Base-by-base conservation (phyloP, 768 basidiomycete species). In the Collybia sordida region DNA sequence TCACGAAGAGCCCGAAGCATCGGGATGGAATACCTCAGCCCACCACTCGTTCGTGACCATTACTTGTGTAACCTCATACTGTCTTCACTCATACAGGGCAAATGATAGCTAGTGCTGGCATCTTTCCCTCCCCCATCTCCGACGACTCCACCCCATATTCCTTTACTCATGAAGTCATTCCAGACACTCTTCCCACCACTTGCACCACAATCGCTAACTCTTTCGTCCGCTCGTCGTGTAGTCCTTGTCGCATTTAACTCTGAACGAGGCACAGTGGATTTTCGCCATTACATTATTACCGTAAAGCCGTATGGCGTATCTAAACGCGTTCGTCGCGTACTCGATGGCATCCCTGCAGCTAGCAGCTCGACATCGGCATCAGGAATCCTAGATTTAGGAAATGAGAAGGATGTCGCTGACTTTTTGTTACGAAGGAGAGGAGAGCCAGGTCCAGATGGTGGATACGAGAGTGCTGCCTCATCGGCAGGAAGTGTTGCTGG, bases 181-280 rank as follows among this genome's bases (percentile, higher is more conserved):
- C 97, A 98, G 67, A 87, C 91, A 24, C 74, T 99, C 52, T 99
- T 98, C 72, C 97, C 97, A 4, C 88, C 97, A 0, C 90, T 99
- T 41, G 78, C 90, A 9, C 91, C 91, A 1, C 79, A 89, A 59
- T 79, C 82, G 25, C 76, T 93, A 64, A 80, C 83, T 18, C 83
- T 93, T 44, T 88, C 95, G 45, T 89, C 92, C 25, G 95, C 95
- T 3, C 90, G 97, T 25, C 85, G 97, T 59, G 88, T 99, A 48
- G 92, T 98, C 27, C 86, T 99, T 43, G 73, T 98, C 43, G 86
- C 93, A 0, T 98, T 98, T 75, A 93, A 93, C 66, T 70, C 88
- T 17, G 86, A 88, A 18, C 85, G 83, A 42, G 88, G 83, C 42
- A 93, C 93, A 5, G 74, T 99, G 63, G 93, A 98, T 63, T 83